A percentile compares a stretch with the other conserved stretches of the same genome.
phyloP scores from a whole-genome alignment of 441 rosid species.

The Breynia disticha region DNA sequence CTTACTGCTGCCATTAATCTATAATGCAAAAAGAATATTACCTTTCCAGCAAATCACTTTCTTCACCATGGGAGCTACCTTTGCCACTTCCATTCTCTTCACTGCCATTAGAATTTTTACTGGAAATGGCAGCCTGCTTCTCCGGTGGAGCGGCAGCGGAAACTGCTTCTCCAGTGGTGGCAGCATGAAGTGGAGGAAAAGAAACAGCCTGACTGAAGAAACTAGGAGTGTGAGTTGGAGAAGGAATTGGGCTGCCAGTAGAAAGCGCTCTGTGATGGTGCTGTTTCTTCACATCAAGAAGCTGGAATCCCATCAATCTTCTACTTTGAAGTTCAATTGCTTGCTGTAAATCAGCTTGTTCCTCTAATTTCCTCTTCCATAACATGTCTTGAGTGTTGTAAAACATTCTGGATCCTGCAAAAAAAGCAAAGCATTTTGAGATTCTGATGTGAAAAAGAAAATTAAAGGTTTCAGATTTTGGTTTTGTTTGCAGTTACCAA shows the following conservation, averaged over 20 bases:
- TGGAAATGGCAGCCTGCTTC: conserved; percentile 15
- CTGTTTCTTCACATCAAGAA: conserved; percentile 49
- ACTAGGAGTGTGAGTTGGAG: conserved; percentile 40
- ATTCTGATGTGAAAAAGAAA: background rate
- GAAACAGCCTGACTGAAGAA: conserved; percentile 32
- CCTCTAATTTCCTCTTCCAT: conserved; percentile 57
- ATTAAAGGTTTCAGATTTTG: background rate
- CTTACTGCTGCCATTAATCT: background rate
- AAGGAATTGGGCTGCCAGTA: conserved; percentile 43
- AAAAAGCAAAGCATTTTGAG: background rate
- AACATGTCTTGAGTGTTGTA: conserved; percentile 43
- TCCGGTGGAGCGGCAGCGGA: conserved; percentile 16
- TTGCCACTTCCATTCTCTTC: conserved; percentile 34
- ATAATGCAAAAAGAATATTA: conserved; percentile 10
- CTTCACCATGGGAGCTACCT: conserved; percentile 35
- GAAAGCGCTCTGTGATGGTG: conserved; percentile 49
- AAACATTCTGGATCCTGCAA: conserved; percentile 35
- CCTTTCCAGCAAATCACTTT: conserved; percentile 44
- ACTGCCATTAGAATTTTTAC: conserved; percentile 18
- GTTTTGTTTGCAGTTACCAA: conserved; percentile 24
- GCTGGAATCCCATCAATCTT: conserved; percentile 56
- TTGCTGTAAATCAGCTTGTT: conserved; percentile 49
- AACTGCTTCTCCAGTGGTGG: conserved; percentile 27
- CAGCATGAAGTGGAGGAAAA: conserved; percentile 35
- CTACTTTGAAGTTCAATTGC: conserved; percentile 52